These are phyloP conservation scores for Aaosphaeria arxii DNA, from an alignment of 2,329 filamentous ascomycete species.

Conservation along the genomic window DNA sequence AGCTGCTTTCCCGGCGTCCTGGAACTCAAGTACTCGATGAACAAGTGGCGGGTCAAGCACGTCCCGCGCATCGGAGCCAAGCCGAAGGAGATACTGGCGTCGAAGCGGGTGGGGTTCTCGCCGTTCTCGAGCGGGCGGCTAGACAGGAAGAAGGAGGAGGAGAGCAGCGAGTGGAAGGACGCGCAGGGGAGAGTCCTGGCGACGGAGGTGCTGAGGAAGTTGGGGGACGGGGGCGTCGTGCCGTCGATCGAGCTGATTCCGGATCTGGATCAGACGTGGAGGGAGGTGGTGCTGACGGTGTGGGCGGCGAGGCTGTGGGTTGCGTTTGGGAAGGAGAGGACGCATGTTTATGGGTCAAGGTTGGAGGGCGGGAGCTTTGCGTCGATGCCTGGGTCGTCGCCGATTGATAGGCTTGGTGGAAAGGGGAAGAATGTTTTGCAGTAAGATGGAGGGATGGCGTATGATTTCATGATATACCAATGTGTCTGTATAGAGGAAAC, in stretches of 20 bases:
- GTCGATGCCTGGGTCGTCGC: too few species aligned
- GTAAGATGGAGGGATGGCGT: too few species aligned
- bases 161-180: slow-evolving; percentile 20
- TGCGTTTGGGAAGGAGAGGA: slow-evolving; percentile 21
- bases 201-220: slow-evolving; percentile 16
- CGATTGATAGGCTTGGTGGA: too few species aligned
- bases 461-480: too few species aligned
- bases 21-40: slow-evolving; percentile 13
- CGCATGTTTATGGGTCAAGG: not conserved
- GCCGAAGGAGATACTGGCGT: slow-evolving; percentile 14
- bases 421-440: too few species aligned
- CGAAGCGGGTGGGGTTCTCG: slow-evolving; percentile 16
- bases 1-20: slow-evolving; percentile 15
- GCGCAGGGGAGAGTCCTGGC: slow-evolving; percentile 15
- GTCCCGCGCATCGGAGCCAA: slow-evolving; percentile 9
- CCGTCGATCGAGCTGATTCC: slow-evolving; percentile 18
- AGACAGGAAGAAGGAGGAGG: slow-evolving; percentile 13
- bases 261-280: slow-evolving; percentile 18
- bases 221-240: slow-evolving; percentile 11
- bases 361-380: too few species aligned
- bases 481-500: too few species aligned
- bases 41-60: slow-evolving; percentile 17
- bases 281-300: slow-evolving; percentile 19
- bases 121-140: slow-evolving; percentile 2
- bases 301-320: slow-evolving; percentile 25